Base-by-base conservation (phyloP, 768 basidiomycete genomes). In the Boletus rex-veris region DNA sequence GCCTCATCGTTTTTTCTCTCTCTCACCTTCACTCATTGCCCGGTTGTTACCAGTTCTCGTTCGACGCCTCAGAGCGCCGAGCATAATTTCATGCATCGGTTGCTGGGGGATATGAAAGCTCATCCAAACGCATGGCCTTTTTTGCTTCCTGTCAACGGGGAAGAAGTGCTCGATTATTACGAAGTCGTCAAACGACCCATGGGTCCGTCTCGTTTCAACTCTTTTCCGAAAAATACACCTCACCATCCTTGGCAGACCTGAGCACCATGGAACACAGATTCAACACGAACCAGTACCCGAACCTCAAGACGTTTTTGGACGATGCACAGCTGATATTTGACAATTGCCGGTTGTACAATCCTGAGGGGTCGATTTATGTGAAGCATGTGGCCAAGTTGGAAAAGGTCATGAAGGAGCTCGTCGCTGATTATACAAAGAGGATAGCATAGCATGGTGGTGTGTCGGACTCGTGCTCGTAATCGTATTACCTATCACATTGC, bases 91-190 rank as follows among this genome's bases (percentile, higher is more conserved):
- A 88, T 98, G 82, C 82, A 88, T 63, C 84, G 84, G 40, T 78
- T 93, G 9, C 75, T 98, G 31, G 81, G 82, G 36, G 90, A 92
- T 47, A 71, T 98, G 50, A 84, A 88, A 67, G 80, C 76, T 28
- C 88, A 94, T 64, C 79, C 86, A 9, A 79, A 82, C 38, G 82
- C 90, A 2, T 99, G 97, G 95, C 83, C 97, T 7, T 99, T 98
- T 73, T 73, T 77, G 30, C 68, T 77, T 48, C 93, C 97, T 4
- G 95, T 98, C 41, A 85, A 86, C 59, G 74, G 70, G 3, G 81
- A 82, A 7, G 88, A 92, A 55, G 95, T 95, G 7, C 69, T 78
- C 7, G 95, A 98, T 66, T 99, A 99, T 63, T 89, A 92, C 69
- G 86, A 92, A 19, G 82, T 94, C 45, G 85, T 98, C 66, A 86